Conservation (phyloP, 129 eudicot species). For the Flaveria trinervia region DNA sequence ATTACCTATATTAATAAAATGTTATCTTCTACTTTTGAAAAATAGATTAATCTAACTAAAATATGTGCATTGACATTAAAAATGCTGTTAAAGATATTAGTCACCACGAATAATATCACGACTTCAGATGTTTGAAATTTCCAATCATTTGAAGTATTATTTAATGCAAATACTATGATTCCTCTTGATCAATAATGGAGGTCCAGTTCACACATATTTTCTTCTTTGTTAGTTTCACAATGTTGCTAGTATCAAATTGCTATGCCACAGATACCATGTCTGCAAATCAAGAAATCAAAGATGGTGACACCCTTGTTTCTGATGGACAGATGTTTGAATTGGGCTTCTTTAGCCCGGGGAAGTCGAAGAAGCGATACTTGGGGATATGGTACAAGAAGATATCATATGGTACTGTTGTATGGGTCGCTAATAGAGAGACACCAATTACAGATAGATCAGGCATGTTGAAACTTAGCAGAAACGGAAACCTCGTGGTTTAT, state of each 20-base stretch:
- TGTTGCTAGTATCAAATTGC: neutral
- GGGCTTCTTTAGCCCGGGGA: slow-evolving; percentile 25
- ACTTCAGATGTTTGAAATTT: no score
- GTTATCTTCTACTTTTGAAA: no score
- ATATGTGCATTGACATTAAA: no score
- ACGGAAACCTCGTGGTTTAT: slow-evolving; percentile 2
- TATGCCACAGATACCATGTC: slow-evolving; percentile 1
- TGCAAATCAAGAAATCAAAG: slow-evolving; percentile 14
- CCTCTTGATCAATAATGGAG: slow-evolving; percentile 4
- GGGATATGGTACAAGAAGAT: slow-evolving; percentile 39
- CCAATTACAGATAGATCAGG: slow-evolving; percentile 16
- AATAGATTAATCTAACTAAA: no score
- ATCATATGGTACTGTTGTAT: slow-evolving; percentile 11
- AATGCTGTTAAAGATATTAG: no score
- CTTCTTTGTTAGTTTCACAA: neutral
- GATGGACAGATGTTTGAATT: slow-evolving; percentile 4
- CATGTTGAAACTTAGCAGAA: neutral
- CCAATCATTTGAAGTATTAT: no score
- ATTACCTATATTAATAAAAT: no score
- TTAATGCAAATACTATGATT: no score
- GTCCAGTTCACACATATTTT: neutral
- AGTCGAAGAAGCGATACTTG: slow-evolving; percentile 11
- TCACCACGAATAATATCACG: no score
- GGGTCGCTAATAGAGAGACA: slow-evolving; percentile 29
- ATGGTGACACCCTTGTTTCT: slow-evolving; percentile 27